Evolutionary conservation across 176 grass and related monocot genomes (phyloP), one percentile per base, ranked within the genome.

Genomic region (Aegilops tauschii): DNA sequence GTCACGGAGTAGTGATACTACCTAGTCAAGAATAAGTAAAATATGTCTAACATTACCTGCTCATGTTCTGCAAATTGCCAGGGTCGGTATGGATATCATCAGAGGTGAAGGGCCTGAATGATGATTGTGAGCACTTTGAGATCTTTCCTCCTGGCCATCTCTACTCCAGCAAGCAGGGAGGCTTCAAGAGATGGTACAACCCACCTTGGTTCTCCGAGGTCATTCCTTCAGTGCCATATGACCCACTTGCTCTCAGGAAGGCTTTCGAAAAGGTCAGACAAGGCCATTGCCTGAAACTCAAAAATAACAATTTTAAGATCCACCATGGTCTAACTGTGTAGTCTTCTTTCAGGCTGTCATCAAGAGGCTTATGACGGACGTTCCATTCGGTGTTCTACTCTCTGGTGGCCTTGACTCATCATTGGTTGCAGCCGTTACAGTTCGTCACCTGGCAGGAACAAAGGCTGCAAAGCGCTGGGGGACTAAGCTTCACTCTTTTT

Each of bases 341-440:
- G 20, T 13, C 12, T 49, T 76, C 61, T 72, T 84, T 37, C 77
- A 95, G 93, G 91, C 93, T 17, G 95, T 98, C 50, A 84, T 69
- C 18, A 98, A 98, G 83, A 87, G 95, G 80, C 91, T 98, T 13
- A 98, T 95, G 95, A 95, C 95, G 3, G 93, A 95, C 18, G 95
- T 95, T 54, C 95, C 95, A 9, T 95, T 98, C 18, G 93, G 93
- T 12, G 95, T 98, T 18, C 88, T 98, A 2, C 91, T 98, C 78
- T 98, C 91, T 3, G 95, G 95, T 28, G 95, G 93, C 27, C 93
- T 95, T 4, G 95, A 95, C 65, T 98, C 95, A 6, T 98, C 95
- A 0, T 52, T 98, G 16, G 95, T 98, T 25, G 95, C 95, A 2
- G 85, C 95, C 0, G 86, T 98, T 20, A 72, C 95, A 10, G 76